Evolutionary conservation across 306 rosid genomes (phyloP), one percentile per base, ranked within the genome.

Genomic region (Quercus robur): DNA sequence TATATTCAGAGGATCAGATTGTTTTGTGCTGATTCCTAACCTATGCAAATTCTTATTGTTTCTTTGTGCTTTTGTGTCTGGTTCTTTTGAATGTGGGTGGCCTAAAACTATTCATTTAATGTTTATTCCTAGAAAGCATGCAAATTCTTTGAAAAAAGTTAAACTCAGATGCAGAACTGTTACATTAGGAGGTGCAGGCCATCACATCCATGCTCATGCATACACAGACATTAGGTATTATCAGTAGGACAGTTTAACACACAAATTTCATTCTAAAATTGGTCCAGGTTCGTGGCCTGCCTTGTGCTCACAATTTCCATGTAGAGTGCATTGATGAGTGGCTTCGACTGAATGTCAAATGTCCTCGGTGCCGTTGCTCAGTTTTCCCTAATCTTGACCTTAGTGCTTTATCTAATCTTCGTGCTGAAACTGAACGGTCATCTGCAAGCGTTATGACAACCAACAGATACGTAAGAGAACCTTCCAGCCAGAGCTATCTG

Each of bases 361-460:
- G 99, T 79, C 99, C 99, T 56, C 90, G 99, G 52, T 96, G 99
- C 80, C 98, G 99, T 38, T 96, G 99, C 86, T 96, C 98, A 15
- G 99, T 96, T 78, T 96, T 96, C 82, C 99, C 99, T 49, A 96
- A 96, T 87, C 99, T 96, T 23, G 99, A 96, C 86, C 99, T 96
- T 51, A 96, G 99, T 88, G 99, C 99, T 57, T 81, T 96, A 63
- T 96, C 99, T 75, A 96, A 87, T 88, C 94, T 96, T 54, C 97
- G 87, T 26, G 55, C 98, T 10, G 99, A 96, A 30, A 83, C 98
- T 6, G 98, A 96, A 46, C 84, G 93, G 67, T 81, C 98, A 51
- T 79, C 99, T 66, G 88, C 85, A 55, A 84, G 74, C 73, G 80
- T 88, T 74, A 58, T 96, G 84, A 96, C 97, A 20, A 71, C 97